A percentile compares a stretch with the other conserved stretches of the same genome.
Evolutionary conservation across 2,329 filamentous ascomycete species (phyloP).

Genomic region (Scolecobasidium constrictum): DNA sequence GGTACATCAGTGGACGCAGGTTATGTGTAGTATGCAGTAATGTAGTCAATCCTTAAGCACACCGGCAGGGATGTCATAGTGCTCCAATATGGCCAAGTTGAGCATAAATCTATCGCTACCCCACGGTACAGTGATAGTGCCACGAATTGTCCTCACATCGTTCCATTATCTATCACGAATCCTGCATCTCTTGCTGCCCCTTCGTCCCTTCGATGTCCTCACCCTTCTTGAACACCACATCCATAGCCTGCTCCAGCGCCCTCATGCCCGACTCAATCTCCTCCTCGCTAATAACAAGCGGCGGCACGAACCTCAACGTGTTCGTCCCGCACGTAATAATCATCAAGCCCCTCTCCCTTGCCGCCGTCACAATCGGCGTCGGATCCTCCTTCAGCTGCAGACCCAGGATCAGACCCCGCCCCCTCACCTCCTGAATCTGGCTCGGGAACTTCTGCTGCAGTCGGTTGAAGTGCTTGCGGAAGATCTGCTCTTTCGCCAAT

Average conservation of each 20-base stretch:
- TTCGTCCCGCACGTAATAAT: conserved; percentile 91
- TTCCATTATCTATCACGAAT: too few relatives aligned
- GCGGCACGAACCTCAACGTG: conserved; percentile 84
- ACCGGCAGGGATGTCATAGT: too few relatives aligned
- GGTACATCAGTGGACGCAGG: too few relatives aligned
- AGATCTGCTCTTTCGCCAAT: conserved; percentile 51
- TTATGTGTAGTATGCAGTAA: too few relatives aligned
- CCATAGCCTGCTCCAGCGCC: conserved; percentile 61
- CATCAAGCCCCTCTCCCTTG: conserved; percentile 75
- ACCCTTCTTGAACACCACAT: conserved; percentile 1
- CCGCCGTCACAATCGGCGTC: conserved; percentile 66
- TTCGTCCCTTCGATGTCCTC: conserved; percentile 4
- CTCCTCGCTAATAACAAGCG: conserved; percentile 65
- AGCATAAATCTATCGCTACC: too few relatives aligned
- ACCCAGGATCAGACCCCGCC: conserved; percentile 76
- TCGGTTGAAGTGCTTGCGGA: conserved; percentile 46
- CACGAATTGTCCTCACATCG: too few relatives aligned
- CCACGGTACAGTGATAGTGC: too few relatives aligned
- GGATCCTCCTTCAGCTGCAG: conserved; percentile 70
- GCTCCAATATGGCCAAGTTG: too few relatives aligned
- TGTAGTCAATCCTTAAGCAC: too few relatives aligned
- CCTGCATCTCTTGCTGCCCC: conserved; percentile 8
- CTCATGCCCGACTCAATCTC: conserved; percentile 70
- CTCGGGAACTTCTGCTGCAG: conserved; percentile 54
- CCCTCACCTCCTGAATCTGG: conserved; percentile 67